Conservation (phyloP, 768 basidiomycete species). For the Tephrocybe sp. region DNA sequence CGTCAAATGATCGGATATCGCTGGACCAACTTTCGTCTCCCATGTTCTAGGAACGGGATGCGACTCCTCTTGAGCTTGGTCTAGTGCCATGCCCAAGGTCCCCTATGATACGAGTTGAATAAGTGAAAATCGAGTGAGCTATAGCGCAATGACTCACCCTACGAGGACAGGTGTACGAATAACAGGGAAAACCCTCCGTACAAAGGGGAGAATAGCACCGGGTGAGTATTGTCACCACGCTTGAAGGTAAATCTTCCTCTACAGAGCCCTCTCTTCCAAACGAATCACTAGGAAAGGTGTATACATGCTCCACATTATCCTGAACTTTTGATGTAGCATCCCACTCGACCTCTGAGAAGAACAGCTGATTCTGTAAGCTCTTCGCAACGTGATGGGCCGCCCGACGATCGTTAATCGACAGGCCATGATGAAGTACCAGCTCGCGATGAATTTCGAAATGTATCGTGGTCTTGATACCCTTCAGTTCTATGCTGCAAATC, state of each 20-base stretch:
- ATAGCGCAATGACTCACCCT: conserved; percentile 36
- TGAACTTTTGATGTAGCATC: conserved; percentile 66
- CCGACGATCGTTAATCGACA: conserved; percentile 73
- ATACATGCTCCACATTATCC: conserved; percentile 90
- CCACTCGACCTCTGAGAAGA: conserved; percentile 98
- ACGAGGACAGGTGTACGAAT: conserved; percentile 77
- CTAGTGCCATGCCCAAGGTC: conserved; percentile 23
- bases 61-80: conserved; percentile 26
- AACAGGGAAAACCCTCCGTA: conserved; percentile 75
- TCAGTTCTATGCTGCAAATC: neutral
- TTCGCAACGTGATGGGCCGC: conserved; percentile 86
- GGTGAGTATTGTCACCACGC: conserved; percentile 85
- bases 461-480: conserved; percentile 66
- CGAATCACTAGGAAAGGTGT: conserved; percentile 85
- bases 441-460: conserved; percentile 85
- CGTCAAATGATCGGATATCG: conserved; percentile 46
- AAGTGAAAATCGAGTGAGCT: conserved; percentile 1
- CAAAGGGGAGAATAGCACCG: conserved; percentile 89
- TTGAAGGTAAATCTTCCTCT: conserved; percentile 74
- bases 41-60: conserved; percentile 34
- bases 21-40: conserved; percentile 40
- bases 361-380: conserved; percentile 87
- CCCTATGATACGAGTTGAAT: conserved; percentile 20
- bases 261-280: conserved; percentile 58
- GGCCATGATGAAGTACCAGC: conserved; percentile 67